phyloP scores from a whole-genome alignment of 2,329 filamentous ascomycete species.

The Cytospora schulzeri region DNA sequence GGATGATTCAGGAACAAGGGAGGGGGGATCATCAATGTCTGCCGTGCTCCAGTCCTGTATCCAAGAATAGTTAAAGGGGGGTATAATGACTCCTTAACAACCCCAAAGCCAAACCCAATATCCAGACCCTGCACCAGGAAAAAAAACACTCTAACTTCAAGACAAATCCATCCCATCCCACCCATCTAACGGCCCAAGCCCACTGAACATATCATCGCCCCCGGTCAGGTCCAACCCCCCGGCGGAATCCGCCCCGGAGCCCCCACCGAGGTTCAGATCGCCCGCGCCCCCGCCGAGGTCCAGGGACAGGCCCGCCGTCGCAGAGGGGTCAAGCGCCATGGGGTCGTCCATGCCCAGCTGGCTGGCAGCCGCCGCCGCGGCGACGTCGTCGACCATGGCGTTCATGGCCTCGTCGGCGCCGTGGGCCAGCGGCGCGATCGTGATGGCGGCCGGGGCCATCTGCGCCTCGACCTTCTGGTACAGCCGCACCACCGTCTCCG shows the following conservation, averaged over 20 bases:
- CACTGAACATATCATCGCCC: slow-evolving; percentile 49
- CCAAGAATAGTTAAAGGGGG: background rate
- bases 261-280: slow-evolving; percentile 41
- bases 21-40: background rate
- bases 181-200: slow-evolving; percentile 36
- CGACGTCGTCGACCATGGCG: slow-evolving; percentile 41
- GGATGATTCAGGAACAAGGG: too few relatives aligned
- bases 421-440: slow-evolving; percentile 19
- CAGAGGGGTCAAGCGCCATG: slow-evolving; percentile 40
- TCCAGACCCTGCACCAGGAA: background rate
- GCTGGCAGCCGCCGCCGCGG: slow-evolving; percentile 40
- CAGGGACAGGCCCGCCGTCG: slow-evolving; percentile 49
- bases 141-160: slow-evolving; percentile 19
- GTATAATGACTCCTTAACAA: background rate
- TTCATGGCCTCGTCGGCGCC: slow-evolving; percentile 38
- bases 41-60: background rate
- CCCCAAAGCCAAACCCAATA: background rate
- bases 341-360: slow-evolving; percentile 26
- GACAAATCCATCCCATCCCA: slow-evolving; percentile 36
- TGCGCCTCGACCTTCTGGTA: slow-evolving; percentile 68
- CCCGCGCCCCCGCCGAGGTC: slow-evolving; percentile 42
- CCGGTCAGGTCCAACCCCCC: slow-evolving; percentile 43
- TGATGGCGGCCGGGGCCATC: slow-evolving; percentile 43
- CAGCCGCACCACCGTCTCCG: slow-evolving; percentile 65
- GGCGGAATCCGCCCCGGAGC: slow-evolving; percentile 37